phyloP scores from a whole-genome alignment of 2,329 filamentous ascomycete genomes.

The Malbranchea zuffiana region DNA sequence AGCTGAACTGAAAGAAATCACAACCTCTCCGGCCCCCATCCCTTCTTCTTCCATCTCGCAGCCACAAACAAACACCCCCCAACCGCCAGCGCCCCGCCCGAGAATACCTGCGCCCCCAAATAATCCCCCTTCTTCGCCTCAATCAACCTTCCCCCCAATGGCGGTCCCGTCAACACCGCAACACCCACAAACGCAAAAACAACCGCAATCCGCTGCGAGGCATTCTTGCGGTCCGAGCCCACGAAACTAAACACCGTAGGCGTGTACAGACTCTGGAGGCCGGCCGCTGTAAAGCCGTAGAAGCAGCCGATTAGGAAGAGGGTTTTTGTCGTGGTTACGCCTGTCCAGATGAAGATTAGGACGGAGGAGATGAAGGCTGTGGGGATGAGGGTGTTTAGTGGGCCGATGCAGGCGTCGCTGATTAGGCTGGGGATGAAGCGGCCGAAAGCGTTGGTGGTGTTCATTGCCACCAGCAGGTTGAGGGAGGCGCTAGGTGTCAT shows the following conservation, averaged over 20 bases:
- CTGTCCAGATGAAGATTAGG: constrained; percentile 43
- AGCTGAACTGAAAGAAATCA: too few relatives aligned
- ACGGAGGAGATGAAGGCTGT: constrained; percentile 37
- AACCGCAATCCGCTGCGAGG: constrained; percentile 5
- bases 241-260: constrained; percentile 11
- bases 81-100: constrained; percentile 4
- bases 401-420: constrained; percentile 22
- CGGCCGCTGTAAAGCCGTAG: constrained; percentile 25
- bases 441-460: constrained; percentile 22
- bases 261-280: constrained; percentile 23
- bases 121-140: constrained; percentile 7
- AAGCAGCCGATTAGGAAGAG: constrained; percentile 23
- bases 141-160: constrained; percentile 11
- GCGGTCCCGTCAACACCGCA: constrained; percentile 9
- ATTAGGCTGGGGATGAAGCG: constrained; percentile 24
- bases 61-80: constrained; percentile 8
- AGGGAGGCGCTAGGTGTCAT: constrained; percentile 16
- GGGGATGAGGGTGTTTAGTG: constrained; percentile 27
- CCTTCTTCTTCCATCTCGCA: constrained; percentile 9
- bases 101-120: constrained; percentile 11
- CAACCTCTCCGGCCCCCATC: constrained; percentile 9
- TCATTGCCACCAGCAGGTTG: constrained; percentile 25
- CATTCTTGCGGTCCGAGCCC: constrained; percentile 4
- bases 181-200: constrained; percentile 9
- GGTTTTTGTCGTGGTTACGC: constrained; percentile 18